Conservation (phyloP, 306 rosid species). For the Dryas drummondii region DNA sequence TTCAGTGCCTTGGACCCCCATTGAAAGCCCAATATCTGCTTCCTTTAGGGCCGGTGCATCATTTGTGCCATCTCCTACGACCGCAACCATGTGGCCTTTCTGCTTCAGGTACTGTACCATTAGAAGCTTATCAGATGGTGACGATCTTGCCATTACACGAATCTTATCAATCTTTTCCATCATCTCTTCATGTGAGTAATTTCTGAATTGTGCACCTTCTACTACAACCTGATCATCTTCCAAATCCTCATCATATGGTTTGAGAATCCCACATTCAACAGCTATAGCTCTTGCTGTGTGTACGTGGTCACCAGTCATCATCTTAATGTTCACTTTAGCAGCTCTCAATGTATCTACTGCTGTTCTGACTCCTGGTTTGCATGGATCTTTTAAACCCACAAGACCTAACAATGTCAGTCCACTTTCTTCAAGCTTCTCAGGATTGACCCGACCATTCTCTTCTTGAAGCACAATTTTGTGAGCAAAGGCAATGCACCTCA, state of each 20-base stretch:
- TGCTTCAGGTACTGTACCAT: slow-evolving; percentile 30
- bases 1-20: slow-evolving; percentile 37
- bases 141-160: background rate
- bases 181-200: slow-evolving; percentile 17
- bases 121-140: background rate
- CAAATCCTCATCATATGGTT: no score
- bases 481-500: slow-evolving; percentile 20
- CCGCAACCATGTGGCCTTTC: slow-evolving; percentile 29
- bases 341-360: no score
- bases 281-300: no score
- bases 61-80: slow-evolving; percentile 33
- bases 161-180: slow-evolving; percentile 22
- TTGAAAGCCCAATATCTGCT: slow-evolving; percentile 31
- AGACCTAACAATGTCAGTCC: no score
- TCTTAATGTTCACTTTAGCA: no score
- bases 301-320: no score
- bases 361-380: no score
- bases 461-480: background rate
- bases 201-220: slow-evolving; percentile 21
- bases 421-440: no score
- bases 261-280: no score
- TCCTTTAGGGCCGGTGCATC: slow-evolving; percentile 34
- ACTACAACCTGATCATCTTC: background rate
- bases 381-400: no score
- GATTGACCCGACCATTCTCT: background rate